phyloP scores from a whole-genome alignment of 2,329 filamentous ascomycete species.

The Fusarium begoniae region DNA sequence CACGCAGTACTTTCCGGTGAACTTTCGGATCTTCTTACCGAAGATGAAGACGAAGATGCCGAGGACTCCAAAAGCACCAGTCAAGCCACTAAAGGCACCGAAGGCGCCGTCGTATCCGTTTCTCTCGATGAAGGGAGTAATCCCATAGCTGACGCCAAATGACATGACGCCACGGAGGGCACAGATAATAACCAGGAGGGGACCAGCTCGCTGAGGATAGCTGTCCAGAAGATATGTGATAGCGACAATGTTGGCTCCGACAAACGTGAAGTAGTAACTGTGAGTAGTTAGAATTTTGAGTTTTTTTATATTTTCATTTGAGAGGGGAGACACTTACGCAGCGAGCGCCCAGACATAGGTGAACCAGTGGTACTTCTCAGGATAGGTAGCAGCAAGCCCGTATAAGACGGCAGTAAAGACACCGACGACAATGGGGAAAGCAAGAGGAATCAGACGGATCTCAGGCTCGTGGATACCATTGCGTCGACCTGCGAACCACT shows the following conservation, averaged over 20 bases:
- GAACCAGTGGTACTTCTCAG: conserved; percentile 21
- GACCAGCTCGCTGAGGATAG: conserved; percentile 33
- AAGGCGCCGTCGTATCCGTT: conserved; percentile 16
- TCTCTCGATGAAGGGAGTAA: conserved; percentile 26
- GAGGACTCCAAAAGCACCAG: conserved; percentile 9
- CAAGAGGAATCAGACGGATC: conserved; percentile 30
- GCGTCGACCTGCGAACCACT: conserved; percentile 30
- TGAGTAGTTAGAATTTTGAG: not conserved
- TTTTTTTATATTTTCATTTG: not conserved
- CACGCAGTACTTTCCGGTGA: not conserved
- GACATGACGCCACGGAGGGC: conserved; percentile 34
- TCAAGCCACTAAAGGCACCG: conserved; percentile 4
- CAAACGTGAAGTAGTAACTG: conserved; percentile 12
- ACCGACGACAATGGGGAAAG: conserved; percentile 30
- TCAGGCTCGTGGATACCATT: conserved; percentile 35
- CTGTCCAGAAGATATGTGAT: conserved; percentile 38
- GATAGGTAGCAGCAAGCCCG: not conserved
- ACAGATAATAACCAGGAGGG: conserved; percentile 35
- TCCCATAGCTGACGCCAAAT: conserved; percentile 35
- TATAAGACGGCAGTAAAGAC: conserved; percentile 15
- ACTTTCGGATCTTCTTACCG: conserved; percentile 12
- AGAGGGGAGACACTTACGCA: not conserved
- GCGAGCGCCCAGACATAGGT: conserved; percentile 15
- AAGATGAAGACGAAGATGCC: conserved; percentile 14
- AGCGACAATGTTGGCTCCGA: conserved; percentile 34